Conservation (phyloP, 495 filamentous ascomycete species). For the Xylaria sp. region DNA sequence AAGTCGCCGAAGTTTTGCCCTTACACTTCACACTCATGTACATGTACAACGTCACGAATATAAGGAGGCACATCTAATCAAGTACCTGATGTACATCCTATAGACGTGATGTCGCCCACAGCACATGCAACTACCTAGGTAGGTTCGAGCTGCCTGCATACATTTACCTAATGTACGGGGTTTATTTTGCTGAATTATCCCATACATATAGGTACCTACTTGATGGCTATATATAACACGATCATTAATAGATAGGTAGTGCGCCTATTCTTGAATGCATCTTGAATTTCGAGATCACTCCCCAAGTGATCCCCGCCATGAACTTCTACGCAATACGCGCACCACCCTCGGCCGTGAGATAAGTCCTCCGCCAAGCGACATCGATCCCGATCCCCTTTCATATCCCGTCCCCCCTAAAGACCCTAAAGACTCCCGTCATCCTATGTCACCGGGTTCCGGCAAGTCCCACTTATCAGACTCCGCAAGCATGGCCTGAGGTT, state of each 20-base stretch:
- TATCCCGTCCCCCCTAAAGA: background rate
- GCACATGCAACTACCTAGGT: too few relatives aligned
- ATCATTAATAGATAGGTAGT: background rate
- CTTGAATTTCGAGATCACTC: background rate
- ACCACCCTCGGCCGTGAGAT: background rate
- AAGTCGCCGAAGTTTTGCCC: constrained; percentile 5
- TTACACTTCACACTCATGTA: background rate
- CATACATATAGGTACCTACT: too few relatives aligned
- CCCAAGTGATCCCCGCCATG: background rate
- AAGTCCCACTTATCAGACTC: background rate
- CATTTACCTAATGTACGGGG: too few relatives aligned
- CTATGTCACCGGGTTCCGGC: background rate
- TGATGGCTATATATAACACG: background rate
- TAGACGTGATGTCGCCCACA: too few relatives aligned
- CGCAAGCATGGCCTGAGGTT: constrained; percentile 9
- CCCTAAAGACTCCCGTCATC: background rate
- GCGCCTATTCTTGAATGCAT: background rate
- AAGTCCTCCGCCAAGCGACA: constrained; percentile 1
- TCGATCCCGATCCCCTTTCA: background rate
- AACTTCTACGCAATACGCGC: background rate
- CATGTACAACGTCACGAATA: too few relatives aligned
- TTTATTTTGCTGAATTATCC: too few relatives aligned
- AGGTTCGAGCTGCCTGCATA: background rate
- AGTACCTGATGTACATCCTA: too few relatives aligned
- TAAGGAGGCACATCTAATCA: too few relatives aligned